Conservation (phyloP, 208 protist genomes). For the Herpetomonas samuelpessoai region DNA sequence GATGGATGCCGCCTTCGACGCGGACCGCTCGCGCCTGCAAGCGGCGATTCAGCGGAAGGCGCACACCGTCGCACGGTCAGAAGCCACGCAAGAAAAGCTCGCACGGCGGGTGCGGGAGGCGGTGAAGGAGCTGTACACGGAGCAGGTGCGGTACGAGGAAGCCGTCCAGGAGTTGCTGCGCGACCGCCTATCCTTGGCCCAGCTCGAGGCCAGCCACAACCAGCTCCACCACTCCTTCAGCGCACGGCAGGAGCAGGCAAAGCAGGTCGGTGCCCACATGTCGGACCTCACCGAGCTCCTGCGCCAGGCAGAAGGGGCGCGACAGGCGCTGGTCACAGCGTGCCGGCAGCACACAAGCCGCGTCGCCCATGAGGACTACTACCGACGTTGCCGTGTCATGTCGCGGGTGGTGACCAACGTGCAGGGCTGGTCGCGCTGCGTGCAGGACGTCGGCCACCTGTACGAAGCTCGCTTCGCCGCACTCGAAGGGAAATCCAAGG, state of each 20-base stretch:
- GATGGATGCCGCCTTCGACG: slow-evolving; percentile 28
- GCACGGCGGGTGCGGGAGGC: slow-evolving; percentile 72
- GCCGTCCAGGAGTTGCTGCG: slow-evolving; percentile 50
- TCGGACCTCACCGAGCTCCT: slow-evolving; percentile 30
- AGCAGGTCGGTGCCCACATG: slow-evolving; percentile 18
- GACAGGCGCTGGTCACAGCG: slow-evolving; percentile 28
- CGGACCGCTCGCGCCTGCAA: slow-evolving; percentile 26
- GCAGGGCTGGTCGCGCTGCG: slow-evolving; percentile 53
- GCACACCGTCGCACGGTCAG: slow-evolving; percentile 36
- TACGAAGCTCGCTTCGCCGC: slow-evolving; percentile 60
- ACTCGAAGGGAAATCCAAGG: slow-evolving; percentile 23
- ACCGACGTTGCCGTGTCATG: slow-evolving; percentile 48
- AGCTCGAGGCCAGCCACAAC: slow-evolving; percentile 56
- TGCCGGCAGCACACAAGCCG: slow-evolving; percentile 46
- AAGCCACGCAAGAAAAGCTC: slow-evolving; percentile 58
- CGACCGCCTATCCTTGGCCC: slow-evolving; percentile 43
- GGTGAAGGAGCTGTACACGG: slow-evolving; percentile 64
- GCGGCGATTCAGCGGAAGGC: slow-evolving; percentile 30
- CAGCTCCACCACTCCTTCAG: slow-evolving; percentile 43
- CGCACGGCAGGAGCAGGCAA: slow-evolving; percentile 25
- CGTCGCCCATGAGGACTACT: slow-evolving; percentile 47
- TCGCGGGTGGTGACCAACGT: slow-evolving; percentile 33
- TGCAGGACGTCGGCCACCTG: slow-evolving; percentile 47
- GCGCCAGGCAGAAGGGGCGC: slow-evolving; percentile 27
- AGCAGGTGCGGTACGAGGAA: slow-evolving; percentile 71